Percentiles rank a stretch among this genome's conserved stretches.
Conservation (phyloP, 257 asterid species). For the Rauvolfia tetraphylla region DNA sequence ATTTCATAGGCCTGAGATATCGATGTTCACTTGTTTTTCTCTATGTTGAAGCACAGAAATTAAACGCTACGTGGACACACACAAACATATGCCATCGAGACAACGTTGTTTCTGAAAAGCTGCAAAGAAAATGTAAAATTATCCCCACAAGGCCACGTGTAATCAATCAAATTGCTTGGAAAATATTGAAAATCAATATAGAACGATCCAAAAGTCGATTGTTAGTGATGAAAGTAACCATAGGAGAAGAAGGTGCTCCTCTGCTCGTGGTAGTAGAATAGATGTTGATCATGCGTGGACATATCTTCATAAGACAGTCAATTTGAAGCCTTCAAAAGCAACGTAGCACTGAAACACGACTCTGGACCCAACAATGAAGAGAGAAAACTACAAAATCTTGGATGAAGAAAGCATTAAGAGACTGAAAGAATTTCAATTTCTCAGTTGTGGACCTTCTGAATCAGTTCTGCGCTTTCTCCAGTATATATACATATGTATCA, state of each 20-base stretch:
- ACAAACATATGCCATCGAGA: too few relatives aligned
- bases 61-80: too few relatives aligned
- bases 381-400: neutral
- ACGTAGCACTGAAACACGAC: constrained; percentile 44
- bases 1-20: too few relatives aligned
- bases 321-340: constrained; percentile 39
- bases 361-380: constrained; percentile 43
- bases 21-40: too few relatives aligned
- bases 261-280: constrained; percentile 15
- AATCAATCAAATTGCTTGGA: neutral
- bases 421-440: constrained; percentile 18
- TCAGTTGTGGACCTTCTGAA: neutral
- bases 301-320: constrained; percentile 21
- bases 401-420: neutral
- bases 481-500: too few relatives aligned
- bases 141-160: neutral
- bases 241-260: constrained; percentile 33
- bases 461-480: neutral
- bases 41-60: too few relatives aligned
- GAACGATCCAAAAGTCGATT: neutral
- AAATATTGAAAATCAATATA: neutral
- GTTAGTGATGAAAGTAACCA: constrained; percentile 40
- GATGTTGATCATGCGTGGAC: neutral
- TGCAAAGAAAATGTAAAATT: too few relatives aligned
- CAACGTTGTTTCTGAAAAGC: too few relatives aligned